phyloP scores from a whole-genome alignment of 371 early-diverging fungal genomes.

The Syncephalastrum contaminatum region DNA sequence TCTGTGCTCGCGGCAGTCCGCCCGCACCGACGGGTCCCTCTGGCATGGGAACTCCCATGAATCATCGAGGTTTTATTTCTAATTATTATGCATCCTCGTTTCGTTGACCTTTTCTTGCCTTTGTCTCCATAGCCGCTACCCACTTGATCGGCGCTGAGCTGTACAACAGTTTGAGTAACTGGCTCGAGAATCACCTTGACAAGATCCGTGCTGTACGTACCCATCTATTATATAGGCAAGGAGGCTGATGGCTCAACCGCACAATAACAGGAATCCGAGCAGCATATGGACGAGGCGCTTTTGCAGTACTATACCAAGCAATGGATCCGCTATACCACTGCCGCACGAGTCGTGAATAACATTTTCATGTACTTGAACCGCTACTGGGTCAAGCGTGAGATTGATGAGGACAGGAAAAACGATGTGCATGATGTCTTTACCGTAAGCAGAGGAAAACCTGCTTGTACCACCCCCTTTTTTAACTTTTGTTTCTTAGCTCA shows the following conservation, averaged over 20 bases:
- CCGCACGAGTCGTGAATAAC: slow-evolving; percentile 84
- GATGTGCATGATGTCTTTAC: slow-evolving; percentile 93
- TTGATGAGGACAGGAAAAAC: slow-evolving; percentile 86
- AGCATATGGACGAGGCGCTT: slow-evolving; percentile 75
- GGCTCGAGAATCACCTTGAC: slow-evolving; percentile 72
- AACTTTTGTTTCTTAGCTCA: slow-evolving; percentile 53
- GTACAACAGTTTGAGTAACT: slow-evolving; percentile 72
- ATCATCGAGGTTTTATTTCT: slow-evolving; percentile 28
- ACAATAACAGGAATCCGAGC: slow-evolving; percentile 50
- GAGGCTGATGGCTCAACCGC: neutral
- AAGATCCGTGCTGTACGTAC: slow-evolving; percentile 35
- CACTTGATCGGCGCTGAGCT: slow-evolving; percentile 86
- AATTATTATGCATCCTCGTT: neutral
- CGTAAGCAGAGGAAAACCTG: slow-evolving; percentile 48
- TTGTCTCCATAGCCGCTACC: slow-evolving; percentile 50
- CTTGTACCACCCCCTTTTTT: slow-evolving; percentile 3
- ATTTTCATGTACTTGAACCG: slow-evolving; percentile 94
- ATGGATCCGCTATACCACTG: slow-evolving; percentile 87
- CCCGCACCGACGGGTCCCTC: slow-evolving; percentile 14
- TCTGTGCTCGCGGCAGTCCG: slow-evolving; percentile 63
- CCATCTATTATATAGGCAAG: too few species aligned
- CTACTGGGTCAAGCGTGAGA: slow-evolving; percentile 95
- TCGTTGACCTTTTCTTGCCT: neutral
- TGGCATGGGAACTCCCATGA: slow-evolving; percentile 13
- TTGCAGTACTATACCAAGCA: slow-evolving; percentile 85